These are phyloP conservation scores for Microsporum ferrugineum DNA, from an alignment of 2,329 filamentous ascomycete species.

Conservation along the genomic window DNA sequence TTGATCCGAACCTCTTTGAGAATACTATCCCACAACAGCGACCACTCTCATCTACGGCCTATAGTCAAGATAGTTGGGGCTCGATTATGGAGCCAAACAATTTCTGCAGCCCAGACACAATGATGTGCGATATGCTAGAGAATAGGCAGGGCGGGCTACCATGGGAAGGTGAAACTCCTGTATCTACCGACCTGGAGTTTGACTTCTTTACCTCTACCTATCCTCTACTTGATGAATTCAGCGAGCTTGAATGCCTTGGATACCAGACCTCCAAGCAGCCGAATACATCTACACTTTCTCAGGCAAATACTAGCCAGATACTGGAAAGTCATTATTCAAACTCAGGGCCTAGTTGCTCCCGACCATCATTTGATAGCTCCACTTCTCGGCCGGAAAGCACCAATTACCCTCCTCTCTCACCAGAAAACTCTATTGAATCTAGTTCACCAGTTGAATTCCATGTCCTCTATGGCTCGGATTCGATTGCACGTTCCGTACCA, in stretches of 20 bases:
- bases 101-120: background rate
- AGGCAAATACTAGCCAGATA: background rate
- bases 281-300: background rate
- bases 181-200: background rate
- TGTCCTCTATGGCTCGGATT: background rate
- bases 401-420: constrained; percentile 9
- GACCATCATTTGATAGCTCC: background rate
- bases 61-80: background rate
- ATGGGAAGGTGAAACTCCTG: background rate
- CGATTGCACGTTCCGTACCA: constrained; percentile 9
- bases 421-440: constrained; percentile 10
- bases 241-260: background rate
- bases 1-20: background rate
- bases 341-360: background rate
- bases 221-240: background rate
- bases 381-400: constrained; percentile 8
- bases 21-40: background rate
- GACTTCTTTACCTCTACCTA: background rate
- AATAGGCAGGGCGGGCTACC: background rate
- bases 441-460: constrained; percentile 10
- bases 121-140: background rate
- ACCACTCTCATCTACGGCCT: background rate
- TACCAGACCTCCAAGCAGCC: background rate
- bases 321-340: background rate
- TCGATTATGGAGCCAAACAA: background rate